Evolutionary conservation across 2,329 filamentous ascomycete genomes (phyloP).

Genomic region (Colletotrichum endophyticum): DNA sequence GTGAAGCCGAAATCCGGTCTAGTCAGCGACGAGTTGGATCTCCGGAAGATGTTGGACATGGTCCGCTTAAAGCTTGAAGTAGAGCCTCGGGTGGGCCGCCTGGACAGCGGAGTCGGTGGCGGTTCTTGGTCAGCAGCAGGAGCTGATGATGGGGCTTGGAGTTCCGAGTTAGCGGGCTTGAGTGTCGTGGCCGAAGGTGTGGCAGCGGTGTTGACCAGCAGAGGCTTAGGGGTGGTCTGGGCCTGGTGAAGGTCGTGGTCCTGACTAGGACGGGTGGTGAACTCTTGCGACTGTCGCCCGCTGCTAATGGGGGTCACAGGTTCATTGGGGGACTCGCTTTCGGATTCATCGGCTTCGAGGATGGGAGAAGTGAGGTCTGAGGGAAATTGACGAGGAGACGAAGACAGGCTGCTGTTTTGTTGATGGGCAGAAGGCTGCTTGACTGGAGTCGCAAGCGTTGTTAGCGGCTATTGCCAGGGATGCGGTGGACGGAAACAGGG

Average conservation of each 20-base stretch:
- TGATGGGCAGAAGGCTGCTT: conserved; percentile 9
- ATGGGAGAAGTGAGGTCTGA: conserved; percentile 58
- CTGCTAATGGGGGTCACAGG: conserved; percentile 66
- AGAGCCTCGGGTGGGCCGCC: conserved; percentile 46
- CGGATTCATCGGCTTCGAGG: conserved; percentile 64
- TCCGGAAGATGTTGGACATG: conserved; percentile 55
- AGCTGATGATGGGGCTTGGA: conserved; percentile 2
- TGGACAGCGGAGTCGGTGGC: conserved; percentile 35
- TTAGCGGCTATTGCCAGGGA: conserved; percentile 14
- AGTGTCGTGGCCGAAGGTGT: conserved; percentile 7
- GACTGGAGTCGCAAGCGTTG: conserved; percentile 10
- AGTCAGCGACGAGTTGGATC: conserved; percentile 41
- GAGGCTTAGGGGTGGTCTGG: conserved; percentile 10
- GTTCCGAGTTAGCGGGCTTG: background rate
- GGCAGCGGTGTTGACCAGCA: conserved; percentile 13
- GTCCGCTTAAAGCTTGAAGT: conserved; percentile 53
- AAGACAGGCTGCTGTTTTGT: conserved; percentile 30
- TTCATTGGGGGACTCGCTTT: conserved; percentile 64
- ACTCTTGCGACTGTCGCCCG: conserved; percentile 59
- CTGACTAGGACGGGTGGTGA: conserved; percentile 47
- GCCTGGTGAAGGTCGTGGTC: conserved; percentile 35
- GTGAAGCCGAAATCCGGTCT: conserved; percentile 24
- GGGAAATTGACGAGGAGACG: conserved; percentile 52
- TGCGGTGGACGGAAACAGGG: conserved; percentile 18
- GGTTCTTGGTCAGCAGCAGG: conserved; percentile 28